Evolutionary conservation across 1,284 basidiomycete genomes (phyloP).

Genomic region (Porodaedalea pini): DNA sequence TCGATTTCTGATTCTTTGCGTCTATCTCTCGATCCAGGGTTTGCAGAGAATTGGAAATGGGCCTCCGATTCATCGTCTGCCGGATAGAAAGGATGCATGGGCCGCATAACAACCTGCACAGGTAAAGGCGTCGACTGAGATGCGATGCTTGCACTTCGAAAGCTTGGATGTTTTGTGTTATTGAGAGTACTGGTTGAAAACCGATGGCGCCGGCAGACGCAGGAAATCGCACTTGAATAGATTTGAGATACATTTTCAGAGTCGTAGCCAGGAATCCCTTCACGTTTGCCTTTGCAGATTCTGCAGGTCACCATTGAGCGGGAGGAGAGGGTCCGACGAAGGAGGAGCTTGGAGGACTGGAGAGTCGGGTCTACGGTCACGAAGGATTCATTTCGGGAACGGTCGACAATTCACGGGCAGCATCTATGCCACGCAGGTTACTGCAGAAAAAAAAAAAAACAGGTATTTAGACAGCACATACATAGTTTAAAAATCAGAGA

Average conservation of each 20-base stretch:
- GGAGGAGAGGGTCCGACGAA: background rate
- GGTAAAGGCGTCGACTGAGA: slow-evolving; percentile 16
- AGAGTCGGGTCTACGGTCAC: background rate
- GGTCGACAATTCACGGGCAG: background rate
- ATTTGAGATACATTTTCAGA: too few species aligned
- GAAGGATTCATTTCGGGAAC: background rate
- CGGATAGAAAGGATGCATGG: background rate
- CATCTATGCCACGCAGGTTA: background rate
- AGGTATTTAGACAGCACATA: background rate
- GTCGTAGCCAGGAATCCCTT: too few species aligned
- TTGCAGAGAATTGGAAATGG: background rate
- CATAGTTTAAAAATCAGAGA: background rate
- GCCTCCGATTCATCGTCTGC: background rate
- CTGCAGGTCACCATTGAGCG: background rate
- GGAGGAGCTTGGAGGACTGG: background rate
- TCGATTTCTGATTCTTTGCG: background rate
- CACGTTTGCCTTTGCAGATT: background rate
- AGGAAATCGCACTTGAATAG: background rate
- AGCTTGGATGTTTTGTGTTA: slow-evolving; percentile 6
- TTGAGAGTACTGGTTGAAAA: background rate
- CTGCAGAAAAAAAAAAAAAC: background rate
- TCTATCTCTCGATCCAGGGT: background rate
- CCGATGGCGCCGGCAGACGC: background rate
- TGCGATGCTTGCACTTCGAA: slow-evolving; percentile 12
- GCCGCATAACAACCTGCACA: background rate